phyloP scores from a whole-genome alignment of 768 basidiomycete genomes.

The Termitomyces sp. region DNA sequence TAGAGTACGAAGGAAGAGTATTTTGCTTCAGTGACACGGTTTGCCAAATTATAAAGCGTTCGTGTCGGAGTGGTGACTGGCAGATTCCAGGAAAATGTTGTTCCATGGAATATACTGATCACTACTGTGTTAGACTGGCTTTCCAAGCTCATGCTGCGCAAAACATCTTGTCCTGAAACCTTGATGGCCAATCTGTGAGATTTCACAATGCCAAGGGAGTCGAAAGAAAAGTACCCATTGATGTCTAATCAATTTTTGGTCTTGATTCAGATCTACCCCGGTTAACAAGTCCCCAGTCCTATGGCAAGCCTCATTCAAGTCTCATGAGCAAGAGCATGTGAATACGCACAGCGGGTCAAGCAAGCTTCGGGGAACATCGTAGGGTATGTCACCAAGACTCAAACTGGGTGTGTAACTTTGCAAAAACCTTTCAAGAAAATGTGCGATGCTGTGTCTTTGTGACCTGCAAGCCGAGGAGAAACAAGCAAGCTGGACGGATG shows the following conservation, averaged over 20 bases:
- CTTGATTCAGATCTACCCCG: neutral
- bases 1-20: neutral
- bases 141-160: neutral
- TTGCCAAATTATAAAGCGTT: neutral
- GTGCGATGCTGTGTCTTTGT: neutral
- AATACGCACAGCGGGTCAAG: neutral
- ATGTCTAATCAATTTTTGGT: neutral
- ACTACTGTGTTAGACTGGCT: neutral
- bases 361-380: neutral
- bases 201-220: neutral
- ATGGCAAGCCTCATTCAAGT: neutral
- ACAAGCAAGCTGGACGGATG: neutral
- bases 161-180: neutral
- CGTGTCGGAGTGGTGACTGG: neutral
- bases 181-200: neutral
- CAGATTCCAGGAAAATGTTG: neutral
- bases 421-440: neutral
- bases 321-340: neutral
- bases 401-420: neutral
- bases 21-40: neutral
- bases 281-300: neutral
- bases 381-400: neutral
- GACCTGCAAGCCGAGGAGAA: neutral
- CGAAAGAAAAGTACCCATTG: neutral
- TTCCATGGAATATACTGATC: neutral